Base-by-base conservation (phyloP, 2,329 filamentous ascomycete species). In the Ceratocystis lukuohia region DNA sequence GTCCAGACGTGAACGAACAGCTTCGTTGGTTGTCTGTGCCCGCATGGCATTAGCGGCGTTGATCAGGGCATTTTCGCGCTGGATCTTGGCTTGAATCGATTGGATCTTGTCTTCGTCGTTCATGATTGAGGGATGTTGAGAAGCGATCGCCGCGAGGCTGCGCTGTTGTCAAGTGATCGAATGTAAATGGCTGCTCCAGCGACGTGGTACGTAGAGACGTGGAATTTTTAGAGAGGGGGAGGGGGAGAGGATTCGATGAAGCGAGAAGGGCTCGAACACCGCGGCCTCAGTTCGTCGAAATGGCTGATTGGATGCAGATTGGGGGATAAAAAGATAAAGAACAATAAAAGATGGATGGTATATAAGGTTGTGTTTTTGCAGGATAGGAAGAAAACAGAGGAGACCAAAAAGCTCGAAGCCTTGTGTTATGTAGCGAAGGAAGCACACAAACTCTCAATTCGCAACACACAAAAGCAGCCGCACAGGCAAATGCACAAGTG, bases 71-170 rank as follows among this genome's bases (percentile, higher is more conserved):
- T 92, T 93, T 79, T 99, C 94, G 76, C 93, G 87, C 81, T 96
- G 91, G 77, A 99, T 97, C 88, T 99, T 97, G 80, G 87, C 88
- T 79, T 88, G 86, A 79, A 99, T 91, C 76, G 91, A 88, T 77
- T 85, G 85, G 77, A 86, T 80, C 71, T 82, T 80, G 72, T 86
- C 82, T 69, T 86, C 82, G 74, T 86, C 83, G 75, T 81, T 83
- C 81, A 86, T 86, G 75, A 74, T 79, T 77, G 76, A 41, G n/a
- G 33, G 25, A 17, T 57, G 30, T 15, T 57, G 53, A 22, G 22
- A 15, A n/a, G 22, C 22, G 53, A 57, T 57, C 10, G 53, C 53
- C 53, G 53, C 25, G 53, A 30, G 53, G 53, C 25, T 57, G 53
- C 53, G 53, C 53, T 30, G 53, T 57, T 57, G 53, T 57, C 53